phyloP scores from a whole-genome alignment of 2,329 filamentous ascomycete genomes.

The Claviceps monticola region DNA sequence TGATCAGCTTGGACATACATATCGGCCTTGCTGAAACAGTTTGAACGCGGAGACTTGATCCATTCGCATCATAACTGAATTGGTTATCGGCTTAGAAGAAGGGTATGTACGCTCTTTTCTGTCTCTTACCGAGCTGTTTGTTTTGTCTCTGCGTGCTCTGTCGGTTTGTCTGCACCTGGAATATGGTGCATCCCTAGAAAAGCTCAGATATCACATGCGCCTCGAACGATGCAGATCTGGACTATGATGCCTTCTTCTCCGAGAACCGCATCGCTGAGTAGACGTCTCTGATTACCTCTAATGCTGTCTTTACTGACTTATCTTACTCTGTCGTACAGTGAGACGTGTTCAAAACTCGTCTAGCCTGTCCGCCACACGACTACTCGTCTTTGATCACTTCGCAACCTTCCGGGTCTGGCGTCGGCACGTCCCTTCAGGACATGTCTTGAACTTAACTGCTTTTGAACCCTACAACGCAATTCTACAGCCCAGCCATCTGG shows the following conservation, averaged over 20 bases:
- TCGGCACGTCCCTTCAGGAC: conserved; percentile 3
- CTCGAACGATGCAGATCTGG: not conserved
- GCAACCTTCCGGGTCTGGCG: conserved; percentile 5
- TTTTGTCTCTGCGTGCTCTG: not conserved
- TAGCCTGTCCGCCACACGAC: not conserved
- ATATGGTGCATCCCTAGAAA: not conserved
- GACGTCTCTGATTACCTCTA: not conserved
- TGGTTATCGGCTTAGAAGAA: not conserved
- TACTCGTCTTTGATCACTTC: not conserved
- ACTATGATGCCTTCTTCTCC: not conserved
- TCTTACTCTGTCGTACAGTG: not conserved
- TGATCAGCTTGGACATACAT: not conserved
- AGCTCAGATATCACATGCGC: not conserved
- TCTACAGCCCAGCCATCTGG: conserved; percentile 4
- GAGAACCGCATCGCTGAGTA: not conserved
- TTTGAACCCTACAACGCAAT: conserved; percentile 9
- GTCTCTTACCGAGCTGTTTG: not conserved
- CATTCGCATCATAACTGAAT: not conserved
- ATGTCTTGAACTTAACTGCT: conserved; percentile 5
- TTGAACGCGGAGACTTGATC: not conserved
- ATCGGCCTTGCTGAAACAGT: not conserved
- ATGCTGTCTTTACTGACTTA: not conserved
- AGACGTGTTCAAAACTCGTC: not conserved
- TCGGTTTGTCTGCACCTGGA: not conserved
- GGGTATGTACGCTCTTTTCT: not conserved